phyloP scores from a whole-genome alignment of 108 stramenopile species.

The Heterococcus sp. region DNA sequence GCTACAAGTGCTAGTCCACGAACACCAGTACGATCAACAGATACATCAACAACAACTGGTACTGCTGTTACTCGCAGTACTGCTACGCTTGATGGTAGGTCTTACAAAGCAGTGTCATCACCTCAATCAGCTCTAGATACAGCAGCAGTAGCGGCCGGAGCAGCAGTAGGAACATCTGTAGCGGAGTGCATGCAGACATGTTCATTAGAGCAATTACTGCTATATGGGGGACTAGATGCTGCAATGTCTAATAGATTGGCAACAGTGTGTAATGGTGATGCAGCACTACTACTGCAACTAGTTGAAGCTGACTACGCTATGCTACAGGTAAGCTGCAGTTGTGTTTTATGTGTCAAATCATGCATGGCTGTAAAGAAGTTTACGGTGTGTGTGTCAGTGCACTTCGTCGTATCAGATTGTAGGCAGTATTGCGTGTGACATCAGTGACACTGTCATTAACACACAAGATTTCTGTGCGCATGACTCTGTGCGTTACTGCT shows the following conservation, averaged over 20 bases:
- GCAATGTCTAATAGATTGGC: neutral
- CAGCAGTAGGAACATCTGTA: neutral
- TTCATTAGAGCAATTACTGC: neutral
- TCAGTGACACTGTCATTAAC: too few species aligned
- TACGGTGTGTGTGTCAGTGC: too few species aligned
- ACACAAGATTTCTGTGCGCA: too few species aligned
- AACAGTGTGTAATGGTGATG: neutral
- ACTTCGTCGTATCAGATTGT: too few species aligned
- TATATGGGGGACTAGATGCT: neutral
- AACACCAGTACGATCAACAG: too few species aligned
- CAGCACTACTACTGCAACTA: neutral
- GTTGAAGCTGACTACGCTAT: neutral
- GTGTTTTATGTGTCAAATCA: neutral
- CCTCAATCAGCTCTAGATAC: neutral
- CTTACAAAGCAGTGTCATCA: neutral
- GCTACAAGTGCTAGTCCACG: too few species aligned
- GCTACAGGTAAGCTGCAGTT: neutral
- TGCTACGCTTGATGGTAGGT: too few species aligned
- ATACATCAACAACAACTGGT: too few species aligned
- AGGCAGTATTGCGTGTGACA: too few species aligned
- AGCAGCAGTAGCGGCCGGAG: neutral
- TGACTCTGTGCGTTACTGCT: too few species aligned
- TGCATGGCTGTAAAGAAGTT: too few species aligned
- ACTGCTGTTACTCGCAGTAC: too few species aligned
- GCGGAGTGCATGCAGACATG: neutral